phyloP scores from a whole-genome alignment of 1,139 yeast genomes.

The Scheffersomyces parashehatae region DNA sequence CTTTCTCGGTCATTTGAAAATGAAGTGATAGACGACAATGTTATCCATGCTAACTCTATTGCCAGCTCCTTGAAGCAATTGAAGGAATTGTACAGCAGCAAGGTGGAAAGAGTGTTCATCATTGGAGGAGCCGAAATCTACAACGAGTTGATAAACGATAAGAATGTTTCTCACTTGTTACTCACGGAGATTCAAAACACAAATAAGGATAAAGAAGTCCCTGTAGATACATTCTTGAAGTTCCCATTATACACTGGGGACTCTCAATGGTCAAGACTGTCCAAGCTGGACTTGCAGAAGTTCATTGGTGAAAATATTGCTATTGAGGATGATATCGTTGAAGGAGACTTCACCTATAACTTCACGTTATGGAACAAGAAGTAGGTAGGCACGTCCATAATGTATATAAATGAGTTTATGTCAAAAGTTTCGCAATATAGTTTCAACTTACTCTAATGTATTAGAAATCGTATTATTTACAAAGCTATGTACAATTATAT shows the following conservation, averaged over 20 bases:
- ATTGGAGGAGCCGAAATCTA: slow-evolving; percentile 96
- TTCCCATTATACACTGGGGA: slow-evolving; percentile 24
- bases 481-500: slow-evolving; percentile 1
- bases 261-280: slow-evolving; percentile 37
- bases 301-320: slow-evolving; percentile 44
- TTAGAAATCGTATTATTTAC: not conserved
- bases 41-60: slow-evolving; percentile 48
- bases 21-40: slow-evolving; percentile 23
- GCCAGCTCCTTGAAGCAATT: slow-evolving; percentile 41
- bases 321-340: slow-evolving; percentile 41
- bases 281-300: slow-evolving; percentile 33
- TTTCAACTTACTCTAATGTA: not conserved
- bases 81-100: slow-evolving; percentile 7
- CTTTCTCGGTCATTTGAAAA: slow-evolving; percentile 51
- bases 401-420: too few species aligned
- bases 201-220: slow-evolving; percentile 34
- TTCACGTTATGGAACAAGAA: slow-evolving; percentile 52
- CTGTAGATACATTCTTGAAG: slow-evolving; percentile 67
- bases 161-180: slow-evolving; percentile 55
- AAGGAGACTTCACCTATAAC: slow-evolving; percentile 49
- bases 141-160: slow-evolving; percentile 49
- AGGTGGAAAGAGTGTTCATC: slow-evolving; percentile 63
- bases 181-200: slow-evolving; percentile 65
- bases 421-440: not conserved
- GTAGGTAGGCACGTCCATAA: not conserved